Percentiles rank a stretch among this genome's conserved stretches.
These are phyloP conservation scores for Pseudomassariella vexata DNA, from an alignment of 2,329 filamentous ascomycete genomes.

Conservation along the genomic window DNA sequence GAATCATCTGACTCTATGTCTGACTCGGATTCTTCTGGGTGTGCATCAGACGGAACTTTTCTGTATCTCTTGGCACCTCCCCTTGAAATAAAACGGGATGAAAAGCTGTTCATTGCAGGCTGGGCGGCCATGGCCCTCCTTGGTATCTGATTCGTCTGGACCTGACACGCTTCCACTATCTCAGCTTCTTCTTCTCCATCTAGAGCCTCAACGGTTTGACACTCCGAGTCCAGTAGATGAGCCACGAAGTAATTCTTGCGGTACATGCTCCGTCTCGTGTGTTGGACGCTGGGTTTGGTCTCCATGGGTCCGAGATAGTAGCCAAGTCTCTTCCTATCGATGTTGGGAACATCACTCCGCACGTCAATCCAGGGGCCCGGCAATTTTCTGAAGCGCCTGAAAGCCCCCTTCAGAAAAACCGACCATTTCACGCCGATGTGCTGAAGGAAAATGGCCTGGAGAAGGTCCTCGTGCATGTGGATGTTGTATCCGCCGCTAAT, in stretches of 20 bases:
- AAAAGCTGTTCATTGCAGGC: no score
- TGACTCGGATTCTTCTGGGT: conserved; percentile 7
- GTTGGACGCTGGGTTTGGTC: conserved; percentile 17
- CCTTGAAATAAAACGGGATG: no score
- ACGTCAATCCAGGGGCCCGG: conserved; percentile 29
- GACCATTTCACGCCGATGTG: conserved; percentile 43
- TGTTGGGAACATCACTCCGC: conserved; percentile 20
- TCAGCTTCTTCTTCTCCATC: conserved; percentile 35
- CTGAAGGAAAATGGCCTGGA: conserved; percentile 46
- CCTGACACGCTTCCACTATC: conserved; percentile 8
- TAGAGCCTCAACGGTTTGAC: conserved; percentile 13
- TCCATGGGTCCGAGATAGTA: conserved; percentile 30
- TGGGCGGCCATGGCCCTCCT: background rate
- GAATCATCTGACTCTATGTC: conserved; percentile 9
- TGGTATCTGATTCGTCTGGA: background rate
- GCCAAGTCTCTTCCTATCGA: conserved; percentile 19
- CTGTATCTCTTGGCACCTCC: conserved; percentile 1
- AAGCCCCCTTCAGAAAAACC: conserved; percentile 32
- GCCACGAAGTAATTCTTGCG: conserved; percentile 38
- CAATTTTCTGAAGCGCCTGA: conserved; percentile 25
- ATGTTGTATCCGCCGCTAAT: conserved; percentile 43
- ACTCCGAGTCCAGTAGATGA: conserved; percentile 28
- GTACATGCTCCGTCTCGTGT: conserved; percentile 25
- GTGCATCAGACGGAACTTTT: background rate
- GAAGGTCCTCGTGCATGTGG: conserved; percentile 46